Evolutionary conservation across 139 green algal genomes (phyloP), one percentile per base, ranked within the genome.

Genomic region (Raphidocelis subcapitata): DNA sequence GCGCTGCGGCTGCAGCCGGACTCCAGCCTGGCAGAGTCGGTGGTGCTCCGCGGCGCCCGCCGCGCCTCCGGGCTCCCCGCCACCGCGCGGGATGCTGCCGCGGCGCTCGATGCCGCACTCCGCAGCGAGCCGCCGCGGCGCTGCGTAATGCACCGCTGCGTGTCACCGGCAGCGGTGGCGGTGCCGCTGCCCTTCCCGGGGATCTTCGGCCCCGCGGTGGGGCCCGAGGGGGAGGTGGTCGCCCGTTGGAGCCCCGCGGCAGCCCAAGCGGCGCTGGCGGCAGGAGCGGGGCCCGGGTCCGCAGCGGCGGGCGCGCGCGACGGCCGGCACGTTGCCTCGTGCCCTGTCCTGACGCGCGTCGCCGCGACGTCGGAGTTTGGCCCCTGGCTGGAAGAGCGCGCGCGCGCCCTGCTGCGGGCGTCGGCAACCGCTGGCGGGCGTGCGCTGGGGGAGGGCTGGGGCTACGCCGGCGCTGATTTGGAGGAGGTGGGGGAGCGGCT

Each of bases 101-200:
- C 51, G 20, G 79, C 66, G 14, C 76, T 88, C 29, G 76, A 82
- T 54, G 21, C 35, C 0, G 28, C 68, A 62, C 79, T 88, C 46
- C 61, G 75, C 18, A 37, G 57, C 10, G 41, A 60, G 62, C 59
- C 36, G 26, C 68, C 54, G 28, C 72, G 47, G 0, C 52, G 31
- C 31, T 81, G 72, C 46, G 72, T 87, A 28, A 36, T 36, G 28
- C 79, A 85, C 31, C 73, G 70, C 49, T 84, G 76, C 52, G 65
- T 81, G 0, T 18, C 61, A 23, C 69, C 82, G 1, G 51, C 82
- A 65, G 75, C 82, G 1, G 60, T 88, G 63, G 33, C 73, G 20
- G 33, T 85, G n/a, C 82, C 82, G 5, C 65, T 88, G 60, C 81
- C 79, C 14, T 88, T 82, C 76, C 82, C 82, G 0, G 0, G 46